A percentile compares a stretch with the other conserved stretches of the same genome.
Evolutionary conservation across 371 early-diverging fungal genomes (phyloP).

Genomic region (Syncephalastrum monosporum): DNA sequence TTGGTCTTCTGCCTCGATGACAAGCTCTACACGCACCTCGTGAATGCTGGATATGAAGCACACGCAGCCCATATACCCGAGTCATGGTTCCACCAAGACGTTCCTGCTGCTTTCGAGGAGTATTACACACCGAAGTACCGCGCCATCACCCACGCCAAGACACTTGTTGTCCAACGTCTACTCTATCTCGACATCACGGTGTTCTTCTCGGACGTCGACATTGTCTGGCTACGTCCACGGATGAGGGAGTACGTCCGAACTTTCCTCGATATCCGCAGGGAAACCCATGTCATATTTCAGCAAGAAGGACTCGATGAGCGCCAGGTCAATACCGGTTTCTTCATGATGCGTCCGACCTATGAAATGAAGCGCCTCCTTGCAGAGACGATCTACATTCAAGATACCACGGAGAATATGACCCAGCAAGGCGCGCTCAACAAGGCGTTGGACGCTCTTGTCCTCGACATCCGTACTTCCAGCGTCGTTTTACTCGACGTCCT

Average conservation of each 20-base stretch:
- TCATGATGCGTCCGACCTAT: constrained; percentile 27
- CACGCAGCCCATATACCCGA: constrained; percentile 35
- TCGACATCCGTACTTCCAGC: constrained; percentile 21
- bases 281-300: constrained; percentile 27
- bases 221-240: constrained; percentile 28
- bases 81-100: constrained; percentile 39
- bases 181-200: constrained; percentile 31
- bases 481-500: constrained; percentile 28
- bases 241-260: constrained; percentile 21
- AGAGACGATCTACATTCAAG: constrained; percentile 26
- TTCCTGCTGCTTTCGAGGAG: constrained; percentile 39
- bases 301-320: constrained; percentile 31
- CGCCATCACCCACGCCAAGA: constrained; percentile 41
- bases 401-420: constrained; percentile 18
- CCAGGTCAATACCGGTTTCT: constrained; percentile 30
- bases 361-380: constrained; percentile 25
- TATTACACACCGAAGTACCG: constrained; percentile 42
- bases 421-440: constrained; percentile 34
- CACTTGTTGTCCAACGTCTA: constrained; percentile 29
- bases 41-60: constrained; percentile 26
- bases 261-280: constrained; percentile 18
- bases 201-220: constrained; percentile 34
- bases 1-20: constrained; percentile 46
- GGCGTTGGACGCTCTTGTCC: constrained; percentile 21
- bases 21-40: constrained; percentile 32